Base-by-base conservation (phyloP, 2,329 filamentous ascomycete genomes). In the Colletotrichum nymphaeae region DNA sequence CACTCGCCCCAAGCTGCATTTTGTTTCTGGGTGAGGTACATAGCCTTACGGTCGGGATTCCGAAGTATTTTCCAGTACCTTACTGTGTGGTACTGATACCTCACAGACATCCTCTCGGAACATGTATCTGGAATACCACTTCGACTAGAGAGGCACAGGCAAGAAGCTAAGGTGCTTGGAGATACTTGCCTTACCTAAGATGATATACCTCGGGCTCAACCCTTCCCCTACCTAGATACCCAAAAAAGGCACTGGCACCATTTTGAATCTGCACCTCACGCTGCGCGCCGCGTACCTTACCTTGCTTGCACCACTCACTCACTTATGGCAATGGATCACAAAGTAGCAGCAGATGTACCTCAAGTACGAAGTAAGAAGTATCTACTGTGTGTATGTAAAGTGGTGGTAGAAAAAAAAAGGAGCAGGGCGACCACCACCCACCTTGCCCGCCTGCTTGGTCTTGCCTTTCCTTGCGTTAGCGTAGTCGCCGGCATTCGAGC, bases 391-490 rank as follows among this genome's bases (percentile, higher is more conserved):
- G 37, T 42, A 42, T 12, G 37, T 42, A 42, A 16, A 14, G 37
- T 19, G 37, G 37, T 42, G 14, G 37, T 42, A 14, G 12, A 26
- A 32, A 32, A 32, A 42, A 37, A 42, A 42, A 42, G 37, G 42
- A 49, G 42, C 42, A 49, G 42, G 42, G 42, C 37, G 37, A 53
- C 12, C 16, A 14, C 35, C 35, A 46, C 58, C 42, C 37, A 32
- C 28, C 46, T 52, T 52, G 16, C 60, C 60, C 30, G 22, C 37
- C 19, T 49, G 35, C 42, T 42, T 52, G 14, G 42, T 9, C 60
- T 53, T 53, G 60, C 60, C 60, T 63, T 52, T 46, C 49, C 46
- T 35, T 37, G 62, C 62, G 28, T 65, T 56, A 46, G 52, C 42
- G 63, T 57, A 22, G 28, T 22, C 63, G 49, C 63, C 49, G 32